A percentile compares a stretch with the other conserved stretches of the same genome.
Evolutionary conservation across 129 eudicot genomes (phyloP).

Genomic region (Arctium lappa): DNA sequence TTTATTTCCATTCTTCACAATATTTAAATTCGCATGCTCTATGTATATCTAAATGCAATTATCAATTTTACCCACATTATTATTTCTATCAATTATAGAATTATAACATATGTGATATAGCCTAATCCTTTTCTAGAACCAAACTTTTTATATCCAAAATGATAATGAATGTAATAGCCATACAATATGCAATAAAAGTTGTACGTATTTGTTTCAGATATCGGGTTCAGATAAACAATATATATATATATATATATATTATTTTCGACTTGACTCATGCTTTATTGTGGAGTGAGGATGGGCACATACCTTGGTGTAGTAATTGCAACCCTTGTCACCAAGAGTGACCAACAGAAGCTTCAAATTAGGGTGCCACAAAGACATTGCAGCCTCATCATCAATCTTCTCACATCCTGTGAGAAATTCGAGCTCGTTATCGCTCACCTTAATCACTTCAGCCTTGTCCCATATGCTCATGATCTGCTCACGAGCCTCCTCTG

Average conservation of each 20-base stretch:
- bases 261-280: not conserved
- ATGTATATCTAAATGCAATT: not conserved
- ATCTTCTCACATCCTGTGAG: slow-evolving; percentile 76
- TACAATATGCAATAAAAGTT: too few species aligned
- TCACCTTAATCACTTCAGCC: slow-evolving; percentile 91
- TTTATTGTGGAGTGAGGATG: not conserved
- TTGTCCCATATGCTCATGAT: slow-evolving; percentile 96
- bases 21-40: not conserved
- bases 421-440: slow-evolving; percentile 90
- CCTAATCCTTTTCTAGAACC: not conserved
- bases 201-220: too few species aligned
- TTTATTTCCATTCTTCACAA: too few species aligned
- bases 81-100: too few species aligned
- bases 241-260: too few species aligned
- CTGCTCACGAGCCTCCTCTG: slow-evolving; percentile 75
- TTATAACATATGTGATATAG: not conserved
- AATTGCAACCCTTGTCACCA: slow-evolving; percentile 94
- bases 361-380: slow-evolving; percentile 88
- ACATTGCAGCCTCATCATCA: slow-evolving; percentile 81
- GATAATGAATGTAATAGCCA: too few species aligned
- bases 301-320: slow-evolving; percentile 82
- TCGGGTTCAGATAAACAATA: too few species aligned
- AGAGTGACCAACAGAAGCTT: slow-evolving; percentile 94
- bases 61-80: not conserved
- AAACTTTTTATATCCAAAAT: not conserved